phyloP scores from a whole-genome alignment of 2,329 filamentous ascomycete species.

The Scytalidium lignicola region DNA sequence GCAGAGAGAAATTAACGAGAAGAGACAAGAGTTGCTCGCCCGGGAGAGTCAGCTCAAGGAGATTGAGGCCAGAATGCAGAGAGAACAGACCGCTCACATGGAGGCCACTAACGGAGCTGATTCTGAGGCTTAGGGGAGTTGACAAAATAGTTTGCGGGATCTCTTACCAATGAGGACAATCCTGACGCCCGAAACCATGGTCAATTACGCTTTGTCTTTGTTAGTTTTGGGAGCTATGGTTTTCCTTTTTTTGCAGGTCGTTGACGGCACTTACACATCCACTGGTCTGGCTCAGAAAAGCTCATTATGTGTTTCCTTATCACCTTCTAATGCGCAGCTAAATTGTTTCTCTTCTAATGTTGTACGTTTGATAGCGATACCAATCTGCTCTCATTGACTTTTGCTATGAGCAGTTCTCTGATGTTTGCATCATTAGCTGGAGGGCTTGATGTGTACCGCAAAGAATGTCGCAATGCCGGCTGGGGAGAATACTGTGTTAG shows the following conservation, averaged over 20 bases:
- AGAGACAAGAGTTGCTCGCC: constrained; percentile 95
- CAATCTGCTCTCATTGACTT: constrained; percentile 2
- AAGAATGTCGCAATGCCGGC: background rate
- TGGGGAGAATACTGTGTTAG: background rate
- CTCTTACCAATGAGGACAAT: background rate
- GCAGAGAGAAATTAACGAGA: constrained; percentile 99
- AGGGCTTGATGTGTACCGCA: background rate
- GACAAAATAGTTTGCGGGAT: background rate
- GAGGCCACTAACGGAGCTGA: constrained; percentile 29
- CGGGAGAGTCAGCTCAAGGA: constrained; percentile 98
- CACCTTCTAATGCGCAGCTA: constrained; percentile 29
- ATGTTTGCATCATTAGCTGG: background rate
- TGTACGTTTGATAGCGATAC: constrained; percentile 16
- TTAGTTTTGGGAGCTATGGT: constrained; percentile 19
- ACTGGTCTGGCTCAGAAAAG: constrained; percentile 26
- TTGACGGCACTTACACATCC: constrained; percentile 28
- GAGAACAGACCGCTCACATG: constrained; percentile 61
- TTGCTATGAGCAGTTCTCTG: background rate
- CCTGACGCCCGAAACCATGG: background rate
- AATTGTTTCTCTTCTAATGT: constrained; percentile 21
- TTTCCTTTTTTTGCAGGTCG: constrained; percentile 25
- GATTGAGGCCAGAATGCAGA: constrained; percentile 95
- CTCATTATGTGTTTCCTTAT: constrained; percentile 29
- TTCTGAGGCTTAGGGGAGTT: constrained; percentile 16
- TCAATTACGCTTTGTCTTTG: background rate